Evolutionary conservation across 2,329 filamentous ascomycete genomes (phyloP), one percentile per base, ranked within the genome.

Genomic region (Trichoderma koningiopsis): DNA sequence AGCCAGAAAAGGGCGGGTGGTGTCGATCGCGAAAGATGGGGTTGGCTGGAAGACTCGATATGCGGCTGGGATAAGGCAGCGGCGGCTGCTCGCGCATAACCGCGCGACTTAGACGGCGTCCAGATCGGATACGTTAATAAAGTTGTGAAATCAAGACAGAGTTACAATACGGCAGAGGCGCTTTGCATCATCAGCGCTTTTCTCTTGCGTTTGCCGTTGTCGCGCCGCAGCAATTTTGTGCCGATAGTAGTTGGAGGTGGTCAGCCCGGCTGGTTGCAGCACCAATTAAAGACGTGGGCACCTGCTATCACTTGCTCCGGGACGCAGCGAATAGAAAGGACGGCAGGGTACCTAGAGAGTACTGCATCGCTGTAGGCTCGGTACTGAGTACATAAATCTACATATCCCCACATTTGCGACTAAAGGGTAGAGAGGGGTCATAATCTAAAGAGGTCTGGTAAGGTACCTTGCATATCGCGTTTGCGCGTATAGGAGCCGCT

Each of bases 11-110:
- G 69, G 62, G 71, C 72, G 22, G 33, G 43, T 43, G 47, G 29
- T 68, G 66, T 70, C 74, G 47, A 63, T 37, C 63, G 55, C 57
- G 49, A 35, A 57, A 68, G 72, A 70, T 70, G 71, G 72, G 58
- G 22, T 43, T 37, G 47, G 53, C 31, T 37, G 64, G 22, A 22
- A 13, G 53, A 57, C 19, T 66, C 19, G 40, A 59, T 52, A 35
- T 59, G 64, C 55, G 40, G 55, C 53, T 58, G 37, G 40, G 62
- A 49, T 58, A 49, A 35, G n/a, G 37, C 55, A 52, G 64, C 64
- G 55, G 33, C 64, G 55, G 64, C 64, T 67, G 64, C 64, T 67
- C 29, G 64, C 64, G 64, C 64, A 67, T 35, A 52, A 67, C 55
- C 64, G 64, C 64, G 55, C 64, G 64, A 59, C 64, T 47, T 27